phyloP scores from a whole-genome alignment of 2,329 filamentous ascomycete species.

The Uncinocarpus reesii region DNA sequence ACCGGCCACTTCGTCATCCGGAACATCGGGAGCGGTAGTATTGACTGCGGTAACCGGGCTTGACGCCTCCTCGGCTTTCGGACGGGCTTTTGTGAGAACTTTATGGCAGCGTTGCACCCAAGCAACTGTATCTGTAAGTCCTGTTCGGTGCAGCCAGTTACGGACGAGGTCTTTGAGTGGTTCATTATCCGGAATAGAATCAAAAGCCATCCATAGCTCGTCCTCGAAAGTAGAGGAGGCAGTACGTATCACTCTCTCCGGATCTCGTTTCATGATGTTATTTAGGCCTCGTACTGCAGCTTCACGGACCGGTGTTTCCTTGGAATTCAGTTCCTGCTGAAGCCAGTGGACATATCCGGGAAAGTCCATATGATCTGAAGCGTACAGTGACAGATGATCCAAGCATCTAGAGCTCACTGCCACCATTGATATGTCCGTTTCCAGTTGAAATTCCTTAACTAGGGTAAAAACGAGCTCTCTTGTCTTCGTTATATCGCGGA shows the following conservation, averaged over 20 bases:
- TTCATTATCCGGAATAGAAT: conserved; percentile 63
- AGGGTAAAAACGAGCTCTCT: conserved; percentile 82
- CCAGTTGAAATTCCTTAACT: conserved; percentile 69
- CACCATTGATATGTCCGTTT: conserved; percentile 59
- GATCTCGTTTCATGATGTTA: conserved; percentile 88
- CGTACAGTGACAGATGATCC: conserved; percentile 86
- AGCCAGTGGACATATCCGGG: conserved; percentile 70
- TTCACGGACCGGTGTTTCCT: conserved; percentile 59
- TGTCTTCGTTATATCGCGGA: conserved; percentile 87
- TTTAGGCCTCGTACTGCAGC: conserved; percentile 80
- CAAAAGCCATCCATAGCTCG: conserved; percentile 80
- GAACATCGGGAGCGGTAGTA: conserved; percentile 57
- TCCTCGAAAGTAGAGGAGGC: conserved; percentile 75
- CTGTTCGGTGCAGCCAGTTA: conserved; percentile 90
- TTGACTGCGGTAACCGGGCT: conserved; percentile 28
- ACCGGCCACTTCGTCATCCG: conserved; percentile 92
- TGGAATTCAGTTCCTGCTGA: conserved; percentile 65
- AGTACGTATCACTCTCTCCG: conserved; percentile 66
- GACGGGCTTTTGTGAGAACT: conserved; percentile 77
- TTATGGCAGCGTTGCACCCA: conserved; percentile 86
- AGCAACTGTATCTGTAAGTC: conserved; percentile 62
- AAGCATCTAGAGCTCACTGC: conserved; percentile 71
- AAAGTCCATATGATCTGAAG: conserved; percentile 77
- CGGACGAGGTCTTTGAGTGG: conserved; percentile 77
- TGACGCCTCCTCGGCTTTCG: conserved; percentile 47